Conservation (phyloP, 2,329 filamentous ascomycete genomes). For the Ophiocordyceps camponoti-leonardi region DNA sequence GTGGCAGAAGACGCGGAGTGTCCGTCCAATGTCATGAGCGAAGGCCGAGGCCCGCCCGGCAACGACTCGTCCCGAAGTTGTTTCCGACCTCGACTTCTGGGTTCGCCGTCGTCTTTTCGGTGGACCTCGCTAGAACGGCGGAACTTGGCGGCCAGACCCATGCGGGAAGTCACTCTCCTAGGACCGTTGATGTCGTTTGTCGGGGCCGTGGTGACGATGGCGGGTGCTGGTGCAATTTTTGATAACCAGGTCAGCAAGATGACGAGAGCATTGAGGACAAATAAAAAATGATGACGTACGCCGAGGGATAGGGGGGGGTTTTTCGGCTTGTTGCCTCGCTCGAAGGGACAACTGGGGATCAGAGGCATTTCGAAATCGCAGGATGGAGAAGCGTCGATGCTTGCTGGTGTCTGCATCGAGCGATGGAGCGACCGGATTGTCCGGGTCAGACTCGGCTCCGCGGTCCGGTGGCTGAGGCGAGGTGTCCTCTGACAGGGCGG, state of each 20-base stretch:
- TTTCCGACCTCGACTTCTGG: constrained; percentile 2
- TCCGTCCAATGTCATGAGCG: constrained; percentile 35
- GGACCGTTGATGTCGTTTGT: constrained; percentile 43
- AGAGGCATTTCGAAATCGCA: constrained; percentile 82
- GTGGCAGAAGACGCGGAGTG: constrained; percentile 18
- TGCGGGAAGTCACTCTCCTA: constrained; percentile 37
- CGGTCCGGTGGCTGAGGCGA: constrained; percentile 8
- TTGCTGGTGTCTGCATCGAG: constrained; percentile 35
- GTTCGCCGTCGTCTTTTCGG: constrained; percentile 10
- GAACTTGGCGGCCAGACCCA: constrained; percentile 34
- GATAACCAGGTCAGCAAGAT: constrained; percentile 6
- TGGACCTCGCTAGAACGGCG: constrained; percentile 33
- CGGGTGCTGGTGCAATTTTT: constrained; percentile 29
- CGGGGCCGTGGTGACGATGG: constrained; percentile 85
- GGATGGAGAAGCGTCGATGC: constrained; percentile 47
- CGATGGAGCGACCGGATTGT: constrained; percentile 25
- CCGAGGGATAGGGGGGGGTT: constrained; percentile 38
- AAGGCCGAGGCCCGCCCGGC: constrained; percentile 13
- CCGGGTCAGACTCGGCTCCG: constrained; percentile 5
- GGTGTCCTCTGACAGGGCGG: constrained; percentile 2
- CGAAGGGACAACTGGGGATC: constrained; percentile 72
- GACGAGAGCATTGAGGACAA: constrained; percentile 1
- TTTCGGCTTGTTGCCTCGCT: constrained; percentile 50
- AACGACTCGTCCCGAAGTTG: constrained; percentile 22
- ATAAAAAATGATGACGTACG: constrained; percentile 29